A percentile compares a stretch with the other conserved stretches of the same genome.
Conservation (phyloP, 2,329 filamentous ascomycete species). For the Apiospora arundinis region DNA sequence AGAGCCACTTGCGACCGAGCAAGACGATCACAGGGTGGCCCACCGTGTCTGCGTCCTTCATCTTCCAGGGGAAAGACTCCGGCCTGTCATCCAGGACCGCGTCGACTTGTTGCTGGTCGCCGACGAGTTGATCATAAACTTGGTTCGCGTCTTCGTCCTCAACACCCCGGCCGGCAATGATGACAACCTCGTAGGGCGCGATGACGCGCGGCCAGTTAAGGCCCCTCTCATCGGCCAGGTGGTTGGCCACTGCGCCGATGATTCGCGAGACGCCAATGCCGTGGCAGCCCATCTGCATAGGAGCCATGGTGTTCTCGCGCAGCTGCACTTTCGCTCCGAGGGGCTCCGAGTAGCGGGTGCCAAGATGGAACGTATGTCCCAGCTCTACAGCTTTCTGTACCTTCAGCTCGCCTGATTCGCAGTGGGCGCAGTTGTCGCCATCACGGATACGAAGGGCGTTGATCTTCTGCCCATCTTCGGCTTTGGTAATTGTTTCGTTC, state of each 20-base stretch:
- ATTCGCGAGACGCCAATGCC: slow-evolving; percentile 93
- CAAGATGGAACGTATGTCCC: slow-evolving; percentile 93
- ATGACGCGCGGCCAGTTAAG: slow-evolving; percentile 89
- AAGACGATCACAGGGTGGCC: slow-evolving; percentile 87
- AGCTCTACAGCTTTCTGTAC: slow-evolving; percentile 83
- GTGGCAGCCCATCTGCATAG: slow-evolving; percentile 94
- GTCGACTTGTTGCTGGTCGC: slow-evolving; percentile 54
- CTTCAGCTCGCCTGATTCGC: slow-evolving; percentile 65
- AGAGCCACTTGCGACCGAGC: slow-evolving; percentile 73
- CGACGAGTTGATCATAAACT: slow-evolving; percentile 68
- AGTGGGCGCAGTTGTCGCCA: slow-evolving; percentile 77
- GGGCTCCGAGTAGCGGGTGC: slow-evolving; percentile 83
- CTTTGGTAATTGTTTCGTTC: slow-evolving; percentile 29
- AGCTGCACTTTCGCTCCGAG: slow-evolving; percentile 68
- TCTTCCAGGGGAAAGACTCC: slow-evolving; percentile 78
- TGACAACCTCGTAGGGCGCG: slow-evolving; percentile 79
- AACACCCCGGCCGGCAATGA: slow-evolving; percentile 61
- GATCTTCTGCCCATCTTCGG: slow-evolving; percentile 46
- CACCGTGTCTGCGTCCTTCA: slow-evolving; percentile 86
- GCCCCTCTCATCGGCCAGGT: slow-evolving; percentile 72
- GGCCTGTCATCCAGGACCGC: slow-evolving; percentile 76
- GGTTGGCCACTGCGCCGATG: slow-evolving; percentile 83
- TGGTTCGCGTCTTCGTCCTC: slow-evolving; percentile 53
- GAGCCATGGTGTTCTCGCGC: slow-evolving; percentile 48
- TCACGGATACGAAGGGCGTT: slow-evolving; percentile 70